Evolutionary conservation across 164 flowering plant genomes (phyloP), one percentile per base, ranked within the genome.

Genomic region (Aristolochia contorta): DNA sequence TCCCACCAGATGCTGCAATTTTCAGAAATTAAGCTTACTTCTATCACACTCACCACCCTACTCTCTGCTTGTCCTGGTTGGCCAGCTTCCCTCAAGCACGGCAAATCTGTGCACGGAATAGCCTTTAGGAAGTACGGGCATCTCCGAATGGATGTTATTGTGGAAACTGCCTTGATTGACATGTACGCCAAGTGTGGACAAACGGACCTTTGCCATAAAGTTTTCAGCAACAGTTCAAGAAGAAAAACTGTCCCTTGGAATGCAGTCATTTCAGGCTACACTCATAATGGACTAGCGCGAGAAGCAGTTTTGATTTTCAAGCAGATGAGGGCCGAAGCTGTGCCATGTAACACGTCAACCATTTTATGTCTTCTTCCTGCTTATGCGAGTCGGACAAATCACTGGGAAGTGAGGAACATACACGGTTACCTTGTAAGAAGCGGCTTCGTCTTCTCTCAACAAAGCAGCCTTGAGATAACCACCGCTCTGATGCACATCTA

Each of bases 91-190:
- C 60, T 78, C 59, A 80, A 63, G 62, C 62, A 68, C 50, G 94
- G 90, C 1, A 71, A 75, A 63, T 73, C 82, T 71, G 69, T 90
- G 53, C 94, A 90, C 68, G 84, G 84, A 0, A 80, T 78, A 81
- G 78, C 79, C 9, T 58, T 80, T 37, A 74, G 81, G 71, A 75
- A 67, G 33, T 27, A 53, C 2, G 56, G 30, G 30, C 65, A 72
- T 3, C 63, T 79, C 47, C 80, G 78, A 43, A 46, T 68, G 9
- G 87, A 82, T 60, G 82, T 83, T 43, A 27, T 77, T 57, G 74
- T 86, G 19, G 91, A 80, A 68, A 84, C 91, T 51, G 79, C 87
- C 13, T 55, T 84, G 71, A 80, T 89, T 6, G 83, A 80, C 65
- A 72, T 84, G 82, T 89, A 86, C 68, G 80, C 89, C n/a, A 86